phyloP scores from a whole-genome alignment of 768 basidiomycete species.

The Collybia sp. region DNA sequence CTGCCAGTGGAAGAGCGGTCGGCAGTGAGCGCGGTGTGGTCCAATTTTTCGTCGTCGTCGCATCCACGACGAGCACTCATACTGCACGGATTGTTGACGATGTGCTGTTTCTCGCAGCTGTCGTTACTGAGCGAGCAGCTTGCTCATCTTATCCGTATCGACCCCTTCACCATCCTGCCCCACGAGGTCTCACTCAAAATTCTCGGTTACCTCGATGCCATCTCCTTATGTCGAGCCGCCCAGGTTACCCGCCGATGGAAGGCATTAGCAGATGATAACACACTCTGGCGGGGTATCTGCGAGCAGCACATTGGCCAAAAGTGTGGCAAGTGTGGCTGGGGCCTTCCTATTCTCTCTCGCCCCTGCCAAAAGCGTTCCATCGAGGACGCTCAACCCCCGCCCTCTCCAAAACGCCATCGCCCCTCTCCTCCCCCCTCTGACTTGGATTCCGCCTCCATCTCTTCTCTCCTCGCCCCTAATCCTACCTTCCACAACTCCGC shows the following conservation, averaged over 20 bases:
- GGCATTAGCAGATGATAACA: slow-evolving; percentile 87
- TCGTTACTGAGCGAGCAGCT: slow-evolving; percentile 94
- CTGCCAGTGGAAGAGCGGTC: slow-evolving; percentile 83
- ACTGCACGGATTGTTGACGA: slow-evolving; percentile 93
- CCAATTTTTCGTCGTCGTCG: slow-evolving; percentile 91
- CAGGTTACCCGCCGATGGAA: slow-evolving; percentile 88
- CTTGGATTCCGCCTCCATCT: slow-evolving; percentile 8
- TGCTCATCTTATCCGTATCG: slow-evolving; percentile 88
- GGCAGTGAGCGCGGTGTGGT: slow-evolving; percentile 90
- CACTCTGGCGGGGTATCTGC: slow-evolving; percentile 94
- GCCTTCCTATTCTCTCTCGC: slow-evolving; percentile 68
- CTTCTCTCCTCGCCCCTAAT: slow-evolving; percentile 24
- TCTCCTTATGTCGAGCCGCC: slow-evolving; percentile 88
- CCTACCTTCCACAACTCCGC: slow-evolving; percentile 27
- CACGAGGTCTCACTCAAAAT: slow-evolving; percentile 86
- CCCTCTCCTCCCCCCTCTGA: slow-evolving; percentile 4
- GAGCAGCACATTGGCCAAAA: slow-evolving; percentile 98
- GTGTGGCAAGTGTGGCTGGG: slow-evolving; percentile 97
- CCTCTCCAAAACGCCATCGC: slow-evolving; percentile 1
- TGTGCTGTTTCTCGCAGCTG: slow-evolving; percentile 99
- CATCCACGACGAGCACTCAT: slow-evolving; percentile 90
- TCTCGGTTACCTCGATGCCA: slow-evolving; percentile 87
- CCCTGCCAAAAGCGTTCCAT: slow-evolving; percentile 6
- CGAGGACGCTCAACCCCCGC: slow-evolving; percentile 7
- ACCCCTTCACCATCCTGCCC: slow-evolving; percentile 88